These are phyloP conservation scores for Chlorella sp. DNA, from an alignment of 139 green algal genomes.

Conservation along the genomic window DNA sequence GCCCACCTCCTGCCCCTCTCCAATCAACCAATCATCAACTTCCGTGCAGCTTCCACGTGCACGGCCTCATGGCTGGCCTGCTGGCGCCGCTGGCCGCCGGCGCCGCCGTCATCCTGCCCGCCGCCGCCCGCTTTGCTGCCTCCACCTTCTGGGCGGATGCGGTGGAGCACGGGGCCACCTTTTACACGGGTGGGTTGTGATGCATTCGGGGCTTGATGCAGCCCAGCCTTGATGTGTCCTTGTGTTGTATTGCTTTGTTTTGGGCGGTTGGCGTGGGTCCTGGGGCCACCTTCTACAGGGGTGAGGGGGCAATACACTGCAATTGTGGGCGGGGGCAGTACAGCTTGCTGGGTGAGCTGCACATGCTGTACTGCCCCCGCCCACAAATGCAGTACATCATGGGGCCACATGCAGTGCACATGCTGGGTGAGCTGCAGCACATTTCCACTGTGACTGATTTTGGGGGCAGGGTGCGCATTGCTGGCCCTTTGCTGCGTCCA, in stretches of 20 bases:
- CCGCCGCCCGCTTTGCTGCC: constrained; percentile 70
- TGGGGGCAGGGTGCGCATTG: too few relatives aligned
- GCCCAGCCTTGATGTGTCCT: too few relatives aligned
- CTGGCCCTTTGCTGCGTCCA: constrained; percentile 73
- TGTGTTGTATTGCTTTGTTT: constrained; percentile 48
- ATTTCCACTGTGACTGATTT: too few relatives aligned
- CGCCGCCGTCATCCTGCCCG: constrained; percentile 66
- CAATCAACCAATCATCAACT: too few relatives aligned
- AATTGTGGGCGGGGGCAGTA: too few relatives aligned
- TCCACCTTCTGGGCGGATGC: constrained; percentile 80
- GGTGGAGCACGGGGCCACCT: constrained; percentile 67
- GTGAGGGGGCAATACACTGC: neutral
- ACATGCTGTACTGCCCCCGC: too few relatives aligned
- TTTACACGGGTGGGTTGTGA: constrained; percentile 75
- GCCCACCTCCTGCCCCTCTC: too few relatives aligned
- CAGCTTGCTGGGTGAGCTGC: too few relatives aligned
- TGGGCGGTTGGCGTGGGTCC: constrained; percentile 67
- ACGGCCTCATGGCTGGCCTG: constrained; percentile 86
- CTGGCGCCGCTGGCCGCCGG: constrained; percentile 75
- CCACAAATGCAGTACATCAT: too few relatives aligned
- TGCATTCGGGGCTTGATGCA: too few relatives aligned
- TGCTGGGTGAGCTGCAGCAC: too few relatives aligned
- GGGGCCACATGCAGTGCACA: too few relatives aligned
- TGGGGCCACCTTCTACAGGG: constrained; percentile 84
- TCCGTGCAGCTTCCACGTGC: constrained; percentile 83